These are phyloP conservation scores for Musa balbisiana DNA, from an alignment of 202 grass and related monocot species.

Conservation along the genomic window DNA sequence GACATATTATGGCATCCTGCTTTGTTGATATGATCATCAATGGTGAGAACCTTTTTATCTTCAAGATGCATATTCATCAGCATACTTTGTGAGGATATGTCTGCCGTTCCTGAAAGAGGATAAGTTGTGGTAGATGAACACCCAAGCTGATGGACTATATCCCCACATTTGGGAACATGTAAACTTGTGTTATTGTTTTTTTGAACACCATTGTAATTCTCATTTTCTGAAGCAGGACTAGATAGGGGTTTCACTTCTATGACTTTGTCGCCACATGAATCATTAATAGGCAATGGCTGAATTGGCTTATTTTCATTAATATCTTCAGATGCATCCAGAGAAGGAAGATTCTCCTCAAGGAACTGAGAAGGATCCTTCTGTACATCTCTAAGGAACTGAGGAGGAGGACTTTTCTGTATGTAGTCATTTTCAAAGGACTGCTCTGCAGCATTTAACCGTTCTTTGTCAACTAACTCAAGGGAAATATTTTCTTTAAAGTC, in stretches of 20 bases:
- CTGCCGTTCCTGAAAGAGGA: conserved; percentile 31
- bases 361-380: conserved; percentile 6
- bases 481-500: conserved; percentile 31
- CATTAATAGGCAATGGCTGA: conserved; percentile 32
- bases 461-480: neutral
- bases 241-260: conserved; percentile 33
- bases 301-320: conserved; percentile 41
- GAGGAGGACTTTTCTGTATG: conserved; percentile 25
- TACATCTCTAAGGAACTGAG: no score
- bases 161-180: conserved; percentile 23
- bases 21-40: conserved; percentile 39
- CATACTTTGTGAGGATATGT: conserved; percentile 3
- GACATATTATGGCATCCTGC: conserved; percentile 25
- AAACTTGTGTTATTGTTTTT: conserved; percentile 18
- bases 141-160: conserved; percentile 26
- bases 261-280: conserved; percentile 31
- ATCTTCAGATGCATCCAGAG: conserved; percentile 46
- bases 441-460: conserved; percentile 31
- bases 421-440: conserved; percentile 35
- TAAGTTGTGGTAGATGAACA: conserved; percentile 34
- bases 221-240: conserved; percentile 30
- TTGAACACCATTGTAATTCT: conserved; percentile 26
- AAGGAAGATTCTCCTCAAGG: conserved; percentile 27
- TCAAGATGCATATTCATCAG: conserved; percentile 18
- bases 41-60: conserved; percentile 25